A percentile compares a stretch with the other conserved stretches of the same genome.
These are phyloP conservation scores for Calonectria honghensis DNA, from an alignment of 2,329 filamentous ascomycete species.

Conservation along the genomic window DNA sequence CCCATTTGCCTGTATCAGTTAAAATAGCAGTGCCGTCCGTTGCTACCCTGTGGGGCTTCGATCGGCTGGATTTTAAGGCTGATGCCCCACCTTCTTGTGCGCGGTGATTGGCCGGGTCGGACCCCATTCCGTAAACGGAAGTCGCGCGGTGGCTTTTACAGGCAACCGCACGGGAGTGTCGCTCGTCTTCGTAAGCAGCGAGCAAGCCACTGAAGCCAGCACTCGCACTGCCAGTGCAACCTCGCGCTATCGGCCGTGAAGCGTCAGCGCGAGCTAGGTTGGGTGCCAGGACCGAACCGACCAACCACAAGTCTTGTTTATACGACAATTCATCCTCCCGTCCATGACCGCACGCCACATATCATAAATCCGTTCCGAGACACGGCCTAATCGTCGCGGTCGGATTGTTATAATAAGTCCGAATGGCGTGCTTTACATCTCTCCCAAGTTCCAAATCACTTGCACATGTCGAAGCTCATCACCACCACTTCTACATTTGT, in stretches of 20 bases:
- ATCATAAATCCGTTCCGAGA: not conserved
- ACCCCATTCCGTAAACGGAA: slow-evolving; percentile 34
- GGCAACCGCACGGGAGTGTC: not conserved
- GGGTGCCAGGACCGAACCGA: slow-evolving; percentile 57
- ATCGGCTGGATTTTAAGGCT: not conserved
- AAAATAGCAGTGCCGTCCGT: not conserved
- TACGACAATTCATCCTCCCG: slow-evolving; percentile 30
- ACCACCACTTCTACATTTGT: slow-evolving; percentile 49
- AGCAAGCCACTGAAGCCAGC: not conserved
- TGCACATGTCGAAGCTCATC: slow-evolving; percentile 56
- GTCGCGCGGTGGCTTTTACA: not conserved
- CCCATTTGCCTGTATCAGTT: not conserved
- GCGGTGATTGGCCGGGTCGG: slow-evolving; percentile 48
- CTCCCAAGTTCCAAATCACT: not conserved
- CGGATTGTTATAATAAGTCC: slow-evolving; percentile 35
- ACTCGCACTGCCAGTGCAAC: not conserved
- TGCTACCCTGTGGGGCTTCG: not conserved
- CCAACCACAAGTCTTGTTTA: slow-evolving; percentile 54
- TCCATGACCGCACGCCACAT: not conserved
- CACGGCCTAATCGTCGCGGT: slow-evolving; percentile 1
- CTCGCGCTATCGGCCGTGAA: not conserved
- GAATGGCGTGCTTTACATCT: slow-evolving; percentile 18
- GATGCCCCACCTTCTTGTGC: not conserved
- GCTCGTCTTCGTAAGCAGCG: not conserved
- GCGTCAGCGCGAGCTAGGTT: slow-evolving; percentile 54